Evolutionary conservation across 1,284 basidiomycete genomes (phyloP).

Genomic region (Schizophyllum commune): DNA sequence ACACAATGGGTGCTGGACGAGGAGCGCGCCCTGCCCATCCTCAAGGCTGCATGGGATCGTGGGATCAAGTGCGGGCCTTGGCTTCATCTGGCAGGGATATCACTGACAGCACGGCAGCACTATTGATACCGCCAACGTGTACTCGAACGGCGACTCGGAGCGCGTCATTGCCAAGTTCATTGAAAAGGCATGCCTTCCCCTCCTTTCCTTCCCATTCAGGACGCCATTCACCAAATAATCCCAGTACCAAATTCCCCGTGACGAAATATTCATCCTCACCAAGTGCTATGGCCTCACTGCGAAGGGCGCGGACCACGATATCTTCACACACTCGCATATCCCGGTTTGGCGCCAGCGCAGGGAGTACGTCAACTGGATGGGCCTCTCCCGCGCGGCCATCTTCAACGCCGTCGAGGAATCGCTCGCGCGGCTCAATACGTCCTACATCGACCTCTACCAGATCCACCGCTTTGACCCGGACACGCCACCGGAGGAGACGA

Average conservation of each 20-base stretch:
- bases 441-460: slow-evolving; percentile 41
- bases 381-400: slow-evolving; percentile 34
- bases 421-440: slow-evolving; percentile 30
- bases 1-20: slow-evolving; percentile 35
- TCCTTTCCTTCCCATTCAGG: too few relatives aligned
- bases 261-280: slow-evolving; percentile 39
- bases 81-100: neutral
- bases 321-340: neutral
- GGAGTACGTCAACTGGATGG: slow-evolving; percentile 36
- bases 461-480: slow-evolving; percentile 33
- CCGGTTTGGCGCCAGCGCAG: slow-evolving; percentile 7
- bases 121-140: slow-evolving; percentile 51
- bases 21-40: slow-evolving; percentile 28
- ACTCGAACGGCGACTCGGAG: slow-evolving; percentile 44
- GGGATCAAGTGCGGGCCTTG: slow-evolving; percentile 22
- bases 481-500: slow-evolving; percentile 32
- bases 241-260: slow-evolving; percentile 47
- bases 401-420: slow-evolving; percentile 39
- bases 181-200: slow-evolving; percentile 14
- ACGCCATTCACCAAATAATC: neutral
- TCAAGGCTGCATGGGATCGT: slow-evolving; percentile 40
- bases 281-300: slow-evolving; percentile 20
- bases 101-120: slow-evolving; percentile 13
- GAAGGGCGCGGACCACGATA: neutral
- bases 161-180: slow-evolving; percentile 44